phyloP scores from a whole-genome alignment of 1,139 yeast species.

The Debaryomyces psychrophilus region DNA sequence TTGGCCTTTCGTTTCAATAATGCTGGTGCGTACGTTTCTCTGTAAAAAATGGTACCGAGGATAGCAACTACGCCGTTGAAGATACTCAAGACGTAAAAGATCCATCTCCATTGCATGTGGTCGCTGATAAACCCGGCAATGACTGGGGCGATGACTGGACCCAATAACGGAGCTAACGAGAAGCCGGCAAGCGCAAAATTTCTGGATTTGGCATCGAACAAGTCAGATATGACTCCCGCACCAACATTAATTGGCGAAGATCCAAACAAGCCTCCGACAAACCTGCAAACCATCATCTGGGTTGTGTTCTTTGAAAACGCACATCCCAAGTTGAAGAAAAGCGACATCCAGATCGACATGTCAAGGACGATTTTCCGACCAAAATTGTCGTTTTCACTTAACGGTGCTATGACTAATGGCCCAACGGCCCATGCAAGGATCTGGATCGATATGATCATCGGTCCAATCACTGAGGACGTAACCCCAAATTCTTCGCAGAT shows the following conservation, averaged over 20 bases:
- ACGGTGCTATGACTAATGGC: conserved; percentile 48
- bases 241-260: conserved; percentile 49
- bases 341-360: conserved; percentile 38
- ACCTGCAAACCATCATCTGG: conserved; percentile 45
- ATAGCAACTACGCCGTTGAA: conserved; percentile 46
- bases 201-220: conserved; percentile 42
- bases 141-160: conserved; percentile 66
- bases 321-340: conserved; percentile 44
- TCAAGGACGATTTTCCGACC: conserved; percentile 47
- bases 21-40: conserved; percentile 47
- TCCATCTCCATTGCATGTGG: conserved; percentile 48
- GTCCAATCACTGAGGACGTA: conserved; percentile 29
- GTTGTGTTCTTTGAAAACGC: conserved; percentile 43
- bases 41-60: conserved; percentile 37
- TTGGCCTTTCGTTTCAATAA: conserved; percentile 38
- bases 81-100: conserved; percentile 43
- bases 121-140: conserved; percentile 60
- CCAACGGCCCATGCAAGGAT: conserved; percentile 53
- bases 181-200: conserved; percentile 47
- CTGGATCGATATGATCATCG: conserved; percentile 49
- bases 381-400: conserved; percentile 45
- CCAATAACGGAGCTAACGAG: conserved; percentile 51
- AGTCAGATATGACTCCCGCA: conserved; percentile 45
- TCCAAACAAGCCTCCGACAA: conserved; percentile 44
- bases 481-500: conserved; percentile 39